Evolutionary conservation across 805 yeast genomes (phyloP).

Genomic region (Ogataea chonburiensis): DNA sequence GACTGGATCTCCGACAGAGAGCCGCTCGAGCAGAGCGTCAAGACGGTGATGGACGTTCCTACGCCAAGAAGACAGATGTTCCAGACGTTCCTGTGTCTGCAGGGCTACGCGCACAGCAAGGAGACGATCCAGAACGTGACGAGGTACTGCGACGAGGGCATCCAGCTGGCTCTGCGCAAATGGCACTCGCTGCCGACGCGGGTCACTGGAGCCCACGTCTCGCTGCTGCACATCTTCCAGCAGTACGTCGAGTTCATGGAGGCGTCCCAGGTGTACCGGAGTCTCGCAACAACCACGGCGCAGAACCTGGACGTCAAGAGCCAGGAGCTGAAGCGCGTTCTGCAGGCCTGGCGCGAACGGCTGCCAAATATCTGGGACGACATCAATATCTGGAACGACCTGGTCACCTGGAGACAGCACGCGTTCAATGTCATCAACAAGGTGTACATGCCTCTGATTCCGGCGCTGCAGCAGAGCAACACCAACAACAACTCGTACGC

Average conservation of each 20-base stretch:
- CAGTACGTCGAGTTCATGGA: conserved; percentile 97
- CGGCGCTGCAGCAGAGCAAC: conserved; percentile 71
- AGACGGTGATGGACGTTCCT: conserved; percentile 97
- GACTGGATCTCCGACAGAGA: conserved; percentile 97
- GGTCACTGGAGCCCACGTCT: conserved; percentile 79
- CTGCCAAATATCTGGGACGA: conserved; percentile 97
- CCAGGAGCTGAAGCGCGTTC: conserved; percentile 88
- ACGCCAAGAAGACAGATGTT: conserved; percentile 95
- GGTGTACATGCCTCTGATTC: conserved; percentile 89
- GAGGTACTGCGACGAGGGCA: conserved; percentile 90
- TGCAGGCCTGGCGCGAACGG: conserved; percentile 98
- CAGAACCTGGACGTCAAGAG: conserved; percentile 90
- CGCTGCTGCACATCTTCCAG: conserved; percentile 90
- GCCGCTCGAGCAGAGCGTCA: conserved; percentile 89
- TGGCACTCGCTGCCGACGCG: conserved; percentile 88
- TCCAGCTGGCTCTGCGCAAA: conserved; percentile 84
- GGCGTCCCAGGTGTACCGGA: conserved; percentile 90
- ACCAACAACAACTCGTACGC: conserved; percentile 87
- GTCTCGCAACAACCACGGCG: conserved; percentile 84
- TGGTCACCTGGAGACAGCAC: conserved; percentile 98
- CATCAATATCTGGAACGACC: conserved; percentile 94
- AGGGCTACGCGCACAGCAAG: conserved; percentile 89
- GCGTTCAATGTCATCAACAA: conserved; percentile 95
- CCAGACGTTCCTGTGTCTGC: conserved; percentile 89
- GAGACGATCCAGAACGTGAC: conserved; percentile 84